Base-by-base conservation (phyloP, 768 basidiomycete species). In the Lactarius pseudohatsudake region DNA sequence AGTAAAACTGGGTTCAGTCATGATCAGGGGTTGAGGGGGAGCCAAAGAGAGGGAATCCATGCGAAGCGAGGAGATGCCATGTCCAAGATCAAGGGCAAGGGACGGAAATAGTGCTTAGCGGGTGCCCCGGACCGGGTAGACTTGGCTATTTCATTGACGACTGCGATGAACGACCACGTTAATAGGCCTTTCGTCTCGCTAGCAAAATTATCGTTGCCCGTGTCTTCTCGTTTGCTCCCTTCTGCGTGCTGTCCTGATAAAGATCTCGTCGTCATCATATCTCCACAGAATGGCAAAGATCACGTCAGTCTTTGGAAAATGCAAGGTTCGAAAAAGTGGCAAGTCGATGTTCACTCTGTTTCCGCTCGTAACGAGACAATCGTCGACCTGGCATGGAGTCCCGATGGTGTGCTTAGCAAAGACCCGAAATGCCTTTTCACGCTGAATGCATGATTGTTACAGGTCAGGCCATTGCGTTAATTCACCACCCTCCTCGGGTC, bases 191-290 rank as follows among this genome's bases (percentile, higher is more conserved):
- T 89, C 72, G 77, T 82, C 32, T 79, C 85, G 36, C 79, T 92
- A 62, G 84, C 86, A 28, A 81, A 79, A 38, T 74, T 89, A 36
- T 81, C 81, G 53, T 76, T 91, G 15, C 84, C 87, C 7, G 78
- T 84, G 8, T 78, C 84, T 36, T 84, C 84, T 62, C 85, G 87
- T 47, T 71, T 92, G 36, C 76, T 90, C 30, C 64, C 79, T 11
- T 82, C 86, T 26, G 85, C 91, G 57, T 92, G 91, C 72, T 92
- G 92, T 74, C 91, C 91, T 10, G 92, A 93, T 78, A 94, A 93
- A 75, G 92, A 94, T 75, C 79, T 93, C 50, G 77, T 92, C 4
- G 79, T 87, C 32, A 77, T 92, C 9, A 78, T 92, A 59, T 86
- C 87, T 65, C 83, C 85, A 34, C 78, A 88, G 30, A 89, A 86